Percentiles rank a stretch among this genome's conserved stretches.
Conservation (phyloP, 257 asterid genomes). For the Echites panduratus region DNA sequence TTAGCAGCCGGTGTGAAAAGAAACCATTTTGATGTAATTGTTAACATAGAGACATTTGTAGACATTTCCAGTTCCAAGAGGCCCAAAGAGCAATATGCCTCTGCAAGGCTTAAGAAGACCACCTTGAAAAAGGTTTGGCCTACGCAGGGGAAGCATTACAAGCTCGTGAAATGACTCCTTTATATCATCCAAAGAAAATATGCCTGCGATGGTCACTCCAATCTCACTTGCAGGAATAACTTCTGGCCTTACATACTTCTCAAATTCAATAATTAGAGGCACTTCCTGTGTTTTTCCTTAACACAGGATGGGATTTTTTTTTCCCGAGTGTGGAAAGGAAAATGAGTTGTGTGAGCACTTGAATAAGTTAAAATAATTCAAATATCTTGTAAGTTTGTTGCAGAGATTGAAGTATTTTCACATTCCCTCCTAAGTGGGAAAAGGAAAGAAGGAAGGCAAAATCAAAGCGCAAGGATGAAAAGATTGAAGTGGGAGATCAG, state of each 20-base stretch:
- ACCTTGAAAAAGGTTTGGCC: slow-evolving; percentile 93
- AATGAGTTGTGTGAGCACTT: too few relatives aligned
- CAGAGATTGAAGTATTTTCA: too few relatives aligned
- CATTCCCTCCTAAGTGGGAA: too few relatives aligned
- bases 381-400: too few relatives aligned
- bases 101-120: slow-evolving; percentile 98
- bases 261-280: slow-evolving; percentile 88
- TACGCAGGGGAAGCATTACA: slow-evolving; percentile 96
- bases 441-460: too few relatives aligned
- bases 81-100: slow-evolving; percentile 97
- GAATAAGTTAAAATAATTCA: too few relatives aligned
- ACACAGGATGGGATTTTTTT: too few relatives aligned
- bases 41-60: slow-evolving; percentile 93
- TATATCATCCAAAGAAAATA: slow-evolving; percentile 77
- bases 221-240: slow-evolving; percentile 88
- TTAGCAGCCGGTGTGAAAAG: slow-evolving; percentile 95
- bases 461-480: too few relatives aligned
- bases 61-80: slow-evolving; percentile 99
- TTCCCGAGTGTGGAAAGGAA: too few relatives aligned
- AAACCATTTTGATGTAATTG: slow-evolving; percentile 96
- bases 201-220: slow-evolving; percentile 81
- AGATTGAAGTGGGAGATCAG: too few relatives aligned
- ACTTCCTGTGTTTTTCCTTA: slow-evolving; percentile 54
- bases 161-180: slow-evolving; percentile 98
- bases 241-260: slow-evolving; percentile 91